Evolutionary conservation across 805 yeast genomes (phyloP), one percentile per base, ranked within the genome.

Genomic region (Blastobotrys chiropterorum): DNA sequence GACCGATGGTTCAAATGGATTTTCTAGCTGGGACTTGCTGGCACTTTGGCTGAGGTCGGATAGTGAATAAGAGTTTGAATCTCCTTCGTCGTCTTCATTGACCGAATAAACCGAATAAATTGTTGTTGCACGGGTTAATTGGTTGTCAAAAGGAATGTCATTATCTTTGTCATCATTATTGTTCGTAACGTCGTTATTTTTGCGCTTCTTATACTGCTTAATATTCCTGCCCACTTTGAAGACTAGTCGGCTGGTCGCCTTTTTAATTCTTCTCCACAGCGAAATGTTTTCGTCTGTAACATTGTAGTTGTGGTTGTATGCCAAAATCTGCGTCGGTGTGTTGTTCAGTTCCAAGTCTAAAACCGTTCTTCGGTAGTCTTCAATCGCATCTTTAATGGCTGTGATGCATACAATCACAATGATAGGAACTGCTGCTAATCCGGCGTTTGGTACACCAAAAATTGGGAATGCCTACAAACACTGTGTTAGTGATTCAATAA

Each of bases 311-410:
- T 69, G 66, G 48, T 81, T 56, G 8, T 86, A 83, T 7, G 67
- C 60, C 41, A 86, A 66, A 34, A 82, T 62, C 64, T 85, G 90
- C 8, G 85, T 81, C 14, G 81, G 76, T 1, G 85, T 78, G 62
- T 83, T 84, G 65, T 86, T 86, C 64, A 86, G 73, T 56, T 85
- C 90, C 52, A 74, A 69, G 65, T 86, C 95, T 44, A 81, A 78
- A 1, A 74, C 59, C 0, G 81, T 78, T 62, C 95, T 75, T 56
- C 87, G 75, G 54, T 79, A 83, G 66, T 86, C 95, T 68, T 86
- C 95, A 58, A 86, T 73, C 0, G 86, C 92, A 66, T 86, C 95
- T 65, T 85, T 85, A 55, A 83, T 65, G 17, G 87, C 90, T 1
- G 95, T 86, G 55, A 86, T 72, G 52, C 74, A 72, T 20, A 86